phyloP scores from a whole-genome alignment of 2,329 filamentous ascomycete species.

The Verticillium nubilum region DNA sequence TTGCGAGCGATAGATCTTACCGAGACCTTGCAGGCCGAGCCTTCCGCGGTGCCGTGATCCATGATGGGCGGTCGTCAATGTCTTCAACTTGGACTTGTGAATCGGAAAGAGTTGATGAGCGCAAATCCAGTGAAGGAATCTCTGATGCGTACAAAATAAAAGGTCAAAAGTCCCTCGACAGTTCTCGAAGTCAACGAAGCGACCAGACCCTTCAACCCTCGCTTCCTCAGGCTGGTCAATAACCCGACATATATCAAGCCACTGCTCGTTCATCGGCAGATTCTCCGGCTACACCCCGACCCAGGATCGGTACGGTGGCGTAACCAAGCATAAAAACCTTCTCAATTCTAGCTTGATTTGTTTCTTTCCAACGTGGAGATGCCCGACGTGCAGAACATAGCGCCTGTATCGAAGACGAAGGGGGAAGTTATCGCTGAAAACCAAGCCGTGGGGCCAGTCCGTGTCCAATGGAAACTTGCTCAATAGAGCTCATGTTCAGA shows the following conservation, averaged over 20 bases:
- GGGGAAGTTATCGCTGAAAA: background rate
- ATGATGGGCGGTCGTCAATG: slow-evolving; percentile 8
- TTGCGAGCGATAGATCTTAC: slow-evolving; percentile 13
- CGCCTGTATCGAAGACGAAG: background rate
- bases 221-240: slow-evolving; percentile 21
- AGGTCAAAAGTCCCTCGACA: no score
- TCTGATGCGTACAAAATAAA: background rate
- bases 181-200: no score
- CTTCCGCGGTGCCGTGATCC: slow-evolving; percentile 13
- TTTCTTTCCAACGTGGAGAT: background rate
- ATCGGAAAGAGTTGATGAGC: background rate
- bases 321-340: background rate
- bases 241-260: background rate
- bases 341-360: no score
- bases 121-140: no score
- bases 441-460: background rate
- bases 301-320: background rate
- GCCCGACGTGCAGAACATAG: background rate
- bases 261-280: background rate
- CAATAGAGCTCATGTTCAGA: background rate
- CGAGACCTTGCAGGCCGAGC: slow-evolving; percentile 23
- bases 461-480: slow-evolving; percentile 2
- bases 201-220: no score
- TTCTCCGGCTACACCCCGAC: background rate
- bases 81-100: no score